A percentile compares a stretch with the other conserved stretches of the same genome.
These are phyloP conservation scores for Mucor plumbeus DNA, from an alignment of 371 early-diverging fungal genomes.

Conservation along the genomic window DNA sequence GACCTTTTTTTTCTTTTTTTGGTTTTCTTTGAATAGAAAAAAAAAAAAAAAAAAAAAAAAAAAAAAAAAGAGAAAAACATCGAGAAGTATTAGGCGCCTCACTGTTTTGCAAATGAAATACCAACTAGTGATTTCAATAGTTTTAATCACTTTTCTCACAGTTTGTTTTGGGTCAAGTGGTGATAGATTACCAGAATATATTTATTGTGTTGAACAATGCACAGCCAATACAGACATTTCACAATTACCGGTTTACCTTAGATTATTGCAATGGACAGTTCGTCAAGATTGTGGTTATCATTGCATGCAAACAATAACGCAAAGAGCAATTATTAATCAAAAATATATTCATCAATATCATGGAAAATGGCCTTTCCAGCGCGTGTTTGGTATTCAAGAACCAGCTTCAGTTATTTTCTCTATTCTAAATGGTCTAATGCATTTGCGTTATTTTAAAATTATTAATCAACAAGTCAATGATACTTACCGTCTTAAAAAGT, in stretches of 20 bases:
- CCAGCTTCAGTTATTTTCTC: conserved; percentile 92
- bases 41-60: not conserved
- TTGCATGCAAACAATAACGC: conserved; percentile 34
- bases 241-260: conserved; percentile 19
- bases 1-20: not conserved
- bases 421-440: conserved; percentile 82
- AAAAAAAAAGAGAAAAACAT: too few relatives aligned
- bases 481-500: conserved; percentile 61
- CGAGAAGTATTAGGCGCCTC: not conserved
- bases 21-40: not conserved
- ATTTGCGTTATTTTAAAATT: conserved; percentile 59
- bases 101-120: not conserved
- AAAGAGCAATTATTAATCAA: conserved; percentile 17
- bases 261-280: conserved; percentile 23
- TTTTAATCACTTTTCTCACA: not conserved
- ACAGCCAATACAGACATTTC: conserved; percentile 10
- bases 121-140: not conserved
- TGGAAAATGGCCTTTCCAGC: conserved; percentile 84
- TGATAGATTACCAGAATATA: conserved; percentile 24
- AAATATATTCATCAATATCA: conserved; percentile 30
- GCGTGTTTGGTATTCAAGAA: conserved; percentile 92
- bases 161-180: conserved; percentile 29
- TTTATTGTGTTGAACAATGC: conserved; percentile 26
- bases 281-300: conserved; percentile 29
- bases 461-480: conserved; percentile 52